Conservation (phyloP, 176 grass and related monocot species). For the Rhynchospora tenuis region DNA sequence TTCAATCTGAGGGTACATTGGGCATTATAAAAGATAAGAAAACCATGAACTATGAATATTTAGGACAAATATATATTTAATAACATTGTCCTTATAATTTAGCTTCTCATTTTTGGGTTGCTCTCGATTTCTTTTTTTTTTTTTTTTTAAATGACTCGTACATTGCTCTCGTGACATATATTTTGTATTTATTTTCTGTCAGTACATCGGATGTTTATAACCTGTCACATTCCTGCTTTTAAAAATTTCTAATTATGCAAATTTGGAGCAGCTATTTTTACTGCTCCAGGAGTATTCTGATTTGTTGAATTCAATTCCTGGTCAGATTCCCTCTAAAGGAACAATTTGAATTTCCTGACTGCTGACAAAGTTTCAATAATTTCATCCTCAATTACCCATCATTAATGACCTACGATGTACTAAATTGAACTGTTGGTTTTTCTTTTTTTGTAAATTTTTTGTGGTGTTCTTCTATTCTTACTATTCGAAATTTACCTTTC, state of each 20-base stretch:
- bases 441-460: too few species aligned
- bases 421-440: too few species aligned
- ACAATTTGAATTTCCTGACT: slow-evolving; percentile 3
- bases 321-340: not conserved
- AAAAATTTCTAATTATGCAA: not conserved
- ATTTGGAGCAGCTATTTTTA: not conserved
- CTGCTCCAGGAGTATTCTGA: not conserved
- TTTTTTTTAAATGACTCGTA: not conserved
- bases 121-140: not conserved
- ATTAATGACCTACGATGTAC: not conserved
- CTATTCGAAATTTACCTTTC: not conserved
- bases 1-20: not conserved
- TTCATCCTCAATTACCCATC: not conserved
- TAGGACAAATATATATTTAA: not conserved
- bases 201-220: not conserved
- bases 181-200: not conserved
- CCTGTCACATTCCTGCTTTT: not conserved
- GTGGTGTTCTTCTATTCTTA: not conserved
- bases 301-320: not conserved
- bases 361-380: not conserved
- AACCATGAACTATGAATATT: not conserved
- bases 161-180: not conserved
- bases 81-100: not conserved
- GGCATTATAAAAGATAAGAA: not conserved
- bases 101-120: not conserved